These are phyloP conservation scores for Arabis hirsuta DNA, from an alignment of 345 rosid species.

Conservation along the genomic window DNA sequence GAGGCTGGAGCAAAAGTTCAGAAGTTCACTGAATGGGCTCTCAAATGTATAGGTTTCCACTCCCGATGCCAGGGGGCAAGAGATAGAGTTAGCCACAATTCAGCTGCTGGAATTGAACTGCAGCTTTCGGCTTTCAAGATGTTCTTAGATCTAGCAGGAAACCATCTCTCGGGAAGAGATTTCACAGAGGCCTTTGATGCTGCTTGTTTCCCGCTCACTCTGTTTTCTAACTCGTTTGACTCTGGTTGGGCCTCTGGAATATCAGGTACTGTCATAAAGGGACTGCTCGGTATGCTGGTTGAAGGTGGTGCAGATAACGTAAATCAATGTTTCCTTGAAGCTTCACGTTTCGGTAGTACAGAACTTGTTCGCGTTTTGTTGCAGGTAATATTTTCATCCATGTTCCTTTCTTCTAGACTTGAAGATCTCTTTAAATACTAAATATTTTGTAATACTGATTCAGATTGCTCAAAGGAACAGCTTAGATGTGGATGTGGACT, in stretches of 20 bases:
- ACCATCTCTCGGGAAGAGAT: constrained; percentile 93
- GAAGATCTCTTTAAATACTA: not conserved
- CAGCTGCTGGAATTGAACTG: constrained; percentile 82
- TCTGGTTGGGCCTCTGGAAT: constrained; percentile 97
- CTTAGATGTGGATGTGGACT: constrained; percentile 94
- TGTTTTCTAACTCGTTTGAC: constrained; percentile 88
- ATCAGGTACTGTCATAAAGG: constrained; percentile 84
- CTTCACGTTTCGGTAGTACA: constrained; percentile 96
- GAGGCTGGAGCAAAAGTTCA: constrained; percentile 95
- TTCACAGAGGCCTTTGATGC: constrained; percentile 98
- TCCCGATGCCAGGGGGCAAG: constrained; percentile 77
- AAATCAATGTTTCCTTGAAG: constrained; percentile 95
- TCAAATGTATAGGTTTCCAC: constrained; percentile 92
- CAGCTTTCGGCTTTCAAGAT: constrained; percentile 92
- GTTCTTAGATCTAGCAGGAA: constrained; percentile 82
- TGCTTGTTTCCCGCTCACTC: constrained; percentile 96
- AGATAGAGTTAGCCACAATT: constrained; percentile 68
- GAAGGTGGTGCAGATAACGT: constrained; percentile 98
- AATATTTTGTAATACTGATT: constrained; percentile 21
- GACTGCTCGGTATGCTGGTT: constrained; percentile 82
- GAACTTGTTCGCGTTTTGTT: constrained; percentile 92
- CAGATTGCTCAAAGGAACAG: constrained; percentile 98
- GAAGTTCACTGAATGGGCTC: constrained; percentile 97
- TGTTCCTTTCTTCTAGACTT: not conserved
- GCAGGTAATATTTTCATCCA: constrained; percentile 17